Conservation (phyloP, 2,329 filamentous ascomycete species). For the Acrocalymma vagum region DNA sequence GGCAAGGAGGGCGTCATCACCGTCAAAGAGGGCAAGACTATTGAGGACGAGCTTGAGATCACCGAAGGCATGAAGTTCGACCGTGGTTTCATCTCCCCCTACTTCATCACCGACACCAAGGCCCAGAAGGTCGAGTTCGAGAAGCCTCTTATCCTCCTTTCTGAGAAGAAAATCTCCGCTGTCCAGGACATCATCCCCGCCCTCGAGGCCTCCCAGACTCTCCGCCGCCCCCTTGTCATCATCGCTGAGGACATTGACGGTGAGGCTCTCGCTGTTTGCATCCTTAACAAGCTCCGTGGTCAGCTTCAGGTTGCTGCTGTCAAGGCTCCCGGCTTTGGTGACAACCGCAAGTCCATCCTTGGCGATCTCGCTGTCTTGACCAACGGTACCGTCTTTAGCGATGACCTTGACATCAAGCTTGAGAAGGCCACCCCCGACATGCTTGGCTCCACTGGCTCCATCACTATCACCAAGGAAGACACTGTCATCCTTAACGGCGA, state of each 20-base stretch:
- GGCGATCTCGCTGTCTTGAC: constrained; percentile 95
- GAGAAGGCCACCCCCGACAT: constrained; percentile 97
- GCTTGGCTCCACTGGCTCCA: constrained; percentile 95
- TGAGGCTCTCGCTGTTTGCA: constrained; percentile 97
- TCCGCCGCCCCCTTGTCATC: constrained; percentile 95
- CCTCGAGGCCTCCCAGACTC: constrained; percentile 94
- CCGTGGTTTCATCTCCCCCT: constrained; percentile 96
- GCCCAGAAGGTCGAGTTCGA: constrained; percentile 99
- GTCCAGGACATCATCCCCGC: constrained; percentile 99
- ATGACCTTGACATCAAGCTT: constrained; percentile 98
- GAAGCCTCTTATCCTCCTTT: constrained; percentile 97
- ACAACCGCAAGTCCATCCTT: constrained; percentile 99
- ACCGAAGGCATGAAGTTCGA: constrained; percentile 99
- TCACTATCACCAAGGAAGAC: constrained; percentile 99
- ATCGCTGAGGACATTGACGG: constrained; percentile 99
- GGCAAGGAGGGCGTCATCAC: constrained; percentile 99
- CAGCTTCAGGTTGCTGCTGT: constrained; percentile 98
- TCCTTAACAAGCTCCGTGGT: constrained; percentile 99
- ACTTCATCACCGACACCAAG: constrained; percentile 99
- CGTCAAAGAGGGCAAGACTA: constrained; percentile 99
- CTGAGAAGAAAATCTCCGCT: constrained; percentile 99
- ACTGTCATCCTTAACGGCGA: constrained; percentile 98
- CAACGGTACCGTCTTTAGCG: constrained; percentile 96
- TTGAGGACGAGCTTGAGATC: constrained; percentile 96
- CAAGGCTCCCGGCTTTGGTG: constrained; percentile 98